phyloP scores from a whole-genome alignment of 2,329 filamentous ascomycete genomes.

The Fusarium sp. region DNA sequence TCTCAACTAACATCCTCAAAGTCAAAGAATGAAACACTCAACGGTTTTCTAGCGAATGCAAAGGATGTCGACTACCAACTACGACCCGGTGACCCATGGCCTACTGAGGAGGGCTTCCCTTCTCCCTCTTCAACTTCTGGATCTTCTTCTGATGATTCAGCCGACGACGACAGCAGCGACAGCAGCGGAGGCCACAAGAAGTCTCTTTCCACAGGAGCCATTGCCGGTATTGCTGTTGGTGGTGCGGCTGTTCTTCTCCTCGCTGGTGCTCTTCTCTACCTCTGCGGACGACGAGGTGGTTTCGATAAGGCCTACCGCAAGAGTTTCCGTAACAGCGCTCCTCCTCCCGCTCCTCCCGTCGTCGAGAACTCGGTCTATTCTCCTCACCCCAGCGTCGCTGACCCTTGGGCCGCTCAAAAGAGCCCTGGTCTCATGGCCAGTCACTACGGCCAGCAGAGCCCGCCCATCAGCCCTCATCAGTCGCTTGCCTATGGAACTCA shows the following conservation, averaged over 20 bases:
- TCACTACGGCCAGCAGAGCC: slow-evolving; percentile 48
- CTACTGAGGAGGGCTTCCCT: slow-evolving; percentile 58
- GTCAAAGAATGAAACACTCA: slow-evolving; percentile 60
- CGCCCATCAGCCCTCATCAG: slow-evolving; percentile 53
- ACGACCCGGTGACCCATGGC: slow-evolving; percentile 67
- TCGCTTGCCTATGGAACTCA: slow-evolving; percentile 39
- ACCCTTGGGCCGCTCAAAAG: slow-evolving; percentile 40
- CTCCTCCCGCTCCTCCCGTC: slow-evolving; percentile 25
- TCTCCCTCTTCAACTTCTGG: slow-evolving; percentile 22
- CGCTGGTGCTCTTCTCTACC: slow-evolving; percentile 61
- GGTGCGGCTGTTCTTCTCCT: slow-evolving; percentile 59
- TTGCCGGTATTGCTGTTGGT: slow-evolving; percentile 71
- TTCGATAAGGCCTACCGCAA: slow-evolving; percentile 50
- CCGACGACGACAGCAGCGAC: slow-evolving; percentile 11
- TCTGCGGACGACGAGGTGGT: slow-evolving; percentile 58
- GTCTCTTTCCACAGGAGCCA: slow-evolving; percentile 59
- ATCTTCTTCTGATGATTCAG: slow-evolving; percentile 8
- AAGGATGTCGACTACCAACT: slow-evolving; percentile 64
- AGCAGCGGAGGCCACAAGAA: slow-evolving; percentile 7
- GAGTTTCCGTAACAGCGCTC: slow-evolving; percentile 39
- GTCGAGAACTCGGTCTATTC: slow-evolving; percentile 35
- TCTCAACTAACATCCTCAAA: slow-evolving; percentile 49
- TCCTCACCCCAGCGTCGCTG: slow-evolving; percentile 31
- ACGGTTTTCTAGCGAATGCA: slow-evolving; percentile 61
- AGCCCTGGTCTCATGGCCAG: slow-evolving; percentile 43